Evolutionary conservation across 2,329 filamentous ascomycete species (phyloP).

Genomic region (Ceratocystis eucalypticola): DNA sequence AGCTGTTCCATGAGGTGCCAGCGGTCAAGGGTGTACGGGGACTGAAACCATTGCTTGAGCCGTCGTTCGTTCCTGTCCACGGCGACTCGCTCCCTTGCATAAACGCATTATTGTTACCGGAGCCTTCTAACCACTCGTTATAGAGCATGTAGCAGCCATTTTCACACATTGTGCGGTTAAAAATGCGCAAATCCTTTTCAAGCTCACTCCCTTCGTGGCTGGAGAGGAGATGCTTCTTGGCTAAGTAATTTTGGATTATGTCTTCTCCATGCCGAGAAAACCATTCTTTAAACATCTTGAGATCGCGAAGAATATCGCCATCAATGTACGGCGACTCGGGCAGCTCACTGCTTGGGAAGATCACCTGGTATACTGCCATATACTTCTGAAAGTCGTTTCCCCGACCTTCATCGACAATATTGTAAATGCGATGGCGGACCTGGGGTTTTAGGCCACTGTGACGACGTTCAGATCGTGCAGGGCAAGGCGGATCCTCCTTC

Average conservation of each 20-base stretch:
- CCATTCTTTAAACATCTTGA: constrained; percentile 12
- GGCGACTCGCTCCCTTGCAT: constrained; percentile 7
- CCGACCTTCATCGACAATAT: constrained; percentile 1
- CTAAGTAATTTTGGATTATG: not conserved
- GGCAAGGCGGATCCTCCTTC: constrained; percentile 15
- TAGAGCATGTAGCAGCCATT: constrained; percentile 5
- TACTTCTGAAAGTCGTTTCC: not conserved
- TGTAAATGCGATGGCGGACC: constrained; percentile 3
- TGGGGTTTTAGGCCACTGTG: constrained; percentile 12
- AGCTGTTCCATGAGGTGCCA: constrained; percentile 7
- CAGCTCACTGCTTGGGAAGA: not conserved
- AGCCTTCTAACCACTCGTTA: constrained; percentile 6
- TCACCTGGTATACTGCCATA: constrained; percentile 8
- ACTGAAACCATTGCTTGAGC: constrained; percentile 12
- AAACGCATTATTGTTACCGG: not conserved
- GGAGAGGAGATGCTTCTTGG: not conserved
- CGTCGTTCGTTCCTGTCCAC: constrained; percentile 2
- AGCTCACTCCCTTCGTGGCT: not conserved
- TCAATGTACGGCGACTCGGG: constrained; percentile 2
- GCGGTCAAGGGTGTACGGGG: constrained; percentile 10
- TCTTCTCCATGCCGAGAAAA: not conserved
- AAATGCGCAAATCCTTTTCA: constrained; percentile 3
- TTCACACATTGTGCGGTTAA: constrained; percentile 9
- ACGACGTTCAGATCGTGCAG: not conserved
- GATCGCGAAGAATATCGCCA: constrained; percentile 1